A percentile compares a stretch with the other conserved stretches of the same genome.
Evolutionary conservation across 441 rosid genomes (phyloP).

Genomic region (Eugenia klotzschiana): DNA sequence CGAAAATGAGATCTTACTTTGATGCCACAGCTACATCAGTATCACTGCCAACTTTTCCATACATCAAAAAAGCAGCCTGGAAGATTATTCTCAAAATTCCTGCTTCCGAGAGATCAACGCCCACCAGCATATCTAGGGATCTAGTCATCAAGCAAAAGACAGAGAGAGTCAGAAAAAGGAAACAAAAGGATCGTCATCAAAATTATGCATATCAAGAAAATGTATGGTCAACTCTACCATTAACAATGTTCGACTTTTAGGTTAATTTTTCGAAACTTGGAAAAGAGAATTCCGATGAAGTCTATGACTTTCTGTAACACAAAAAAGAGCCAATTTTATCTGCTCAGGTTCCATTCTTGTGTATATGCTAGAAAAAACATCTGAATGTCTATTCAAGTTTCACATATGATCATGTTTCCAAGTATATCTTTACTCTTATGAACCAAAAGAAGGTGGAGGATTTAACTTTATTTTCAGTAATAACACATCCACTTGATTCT

Average conservation of each 20-base stretch:
- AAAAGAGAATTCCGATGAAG: neutral
- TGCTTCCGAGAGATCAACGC: constrained; percentile 71
- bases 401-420: neutral
- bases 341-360: neutral
- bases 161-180: neutral
- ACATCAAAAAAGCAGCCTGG: constrained; percentile 70
- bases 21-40: constrained; percentile 75
- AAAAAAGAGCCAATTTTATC: neutral
- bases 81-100: constrained; percentile 79
- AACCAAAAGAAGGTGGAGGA: neutral
- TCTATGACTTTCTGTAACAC: neutral
- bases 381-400: neutral
- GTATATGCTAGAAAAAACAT: neutral
- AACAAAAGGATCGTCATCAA: neutral
- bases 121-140: constrained; percentile 79
- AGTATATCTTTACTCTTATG: neutral
- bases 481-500: neutral
- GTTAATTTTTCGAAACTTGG: neutral
- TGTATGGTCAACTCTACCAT: neutral
- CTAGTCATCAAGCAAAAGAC: constrained; percentile 24
- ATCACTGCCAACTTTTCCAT: constrained; percentile 50
- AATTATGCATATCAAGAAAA: neutral
- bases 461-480: neutral
- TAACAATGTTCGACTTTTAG: neutral
- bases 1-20: constrained; percentile 28